These are phyloP conservation scores for Cyberlindnera petersonii DNA, from an alignment of 805 yeast species.

Conservation along the genomic window DNA sequence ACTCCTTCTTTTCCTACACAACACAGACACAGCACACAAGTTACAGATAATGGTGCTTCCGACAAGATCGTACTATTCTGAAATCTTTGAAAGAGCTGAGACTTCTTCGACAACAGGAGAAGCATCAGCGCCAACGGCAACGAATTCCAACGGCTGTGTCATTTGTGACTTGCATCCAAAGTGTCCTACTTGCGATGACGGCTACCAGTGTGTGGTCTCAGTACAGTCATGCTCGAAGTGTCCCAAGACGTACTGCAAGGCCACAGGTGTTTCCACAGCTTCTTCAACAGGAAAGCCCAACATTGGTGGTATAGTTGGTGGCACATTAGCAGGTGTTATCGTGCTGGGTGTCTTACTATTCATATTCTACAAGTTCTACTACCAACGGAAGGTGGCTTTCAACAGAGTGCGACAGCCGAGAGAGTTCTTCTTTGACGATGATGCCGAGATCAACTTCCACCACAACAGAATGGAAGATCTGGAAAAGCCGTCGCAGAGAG, in stretches of 20 bases:
- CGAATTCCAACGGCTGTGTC: slow-evolving; percentile 37
- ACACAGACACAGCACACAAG: too few species aligned
- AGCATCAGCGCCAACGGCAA: slow-evolving; percentile 3
- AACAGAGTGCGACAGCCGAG: slow-evolving; percentile 28
- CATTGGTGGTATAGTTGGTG: slow-evolving; percentile 67
- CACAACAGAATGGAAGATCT: slow-evolving; percentile 28
- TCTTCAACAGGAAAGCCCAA: slow-evolving; percentile 22
- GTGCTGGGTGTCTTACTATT: slow-evolving; percentile 40
- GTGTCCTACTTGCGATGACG: slow-evolving; percentile 53
- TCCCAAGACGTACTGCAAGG: slow-evolving; percentile 49
- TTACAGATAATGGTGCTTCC: slow-evolving; percentile 1
- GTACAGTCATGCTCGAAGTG: slow-evolving; percentile 56
- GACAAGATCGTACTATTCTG: slow-evolving; percentile 1
- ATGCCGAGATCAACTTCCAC: slow-evolving; percentile 28
- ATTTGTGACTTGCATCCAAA: slow-evolving; percentile 36
- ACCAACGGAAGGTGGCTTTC: slow-evolving; percentile 31
- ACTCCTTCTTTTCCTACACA: too few species aligned
- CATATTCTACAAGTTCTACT: slow-evolving; percentile 41
- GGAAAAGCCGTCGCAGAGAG: slow-evolving; percentile 27
- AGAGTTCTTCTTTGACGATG: slow-evolving; percentile 28
- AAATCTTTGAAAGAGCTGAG: slow-evolving; percentile 9
- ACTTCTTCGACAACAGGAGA: slow-evolving; percentile 1
- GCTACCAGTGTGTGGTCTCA: slow-evolving; percentile 52
- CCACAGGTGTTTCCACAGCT: slow-evolving; percentile 17
- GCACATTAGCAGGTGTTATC: slow-evolving; percentile 60